Percentiles rank a stretch among this genome's conserved stretches.
These are phyloP conservation scores for Xylaria hypoxylon DNA, from an alignment of 2,329 filamentous ascomycete species.

Conservation along the genomic window DNA sequence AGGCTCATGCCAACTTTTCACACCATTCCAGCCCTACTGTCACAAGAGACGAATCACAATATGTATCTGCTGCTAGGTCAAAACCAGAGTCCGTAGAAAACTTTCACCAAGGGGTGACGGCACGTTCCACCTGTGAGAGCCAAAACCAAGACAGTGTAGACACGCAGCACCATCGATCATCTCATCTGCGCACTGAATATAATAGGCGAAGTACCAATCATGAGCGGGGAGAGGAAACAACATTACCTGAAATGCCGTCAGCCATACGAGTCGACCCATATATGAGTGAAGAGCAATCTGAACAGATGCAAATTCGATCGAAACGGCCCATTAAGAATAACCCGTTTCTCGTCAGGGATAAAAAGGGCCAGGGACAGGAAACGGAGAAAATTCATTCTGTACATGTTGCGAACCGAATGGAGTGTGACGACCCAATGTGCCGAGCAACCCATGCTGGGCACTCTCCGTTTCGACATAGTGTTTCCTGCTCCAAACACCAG, in stretches of 20 bases:
- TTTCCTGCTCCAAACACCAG: constrained; percentile 48
- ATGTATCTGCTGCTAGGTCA: constrained; percentile 24
- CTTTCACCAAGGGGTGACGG: background rate
- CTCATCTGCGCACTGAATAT: constrained; percentile 1
- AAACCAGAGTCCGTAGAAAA: constrained; percentile 14
- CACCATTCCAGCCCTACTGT: constrained; percentile 38
- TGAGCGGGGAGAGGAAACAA: background rate
- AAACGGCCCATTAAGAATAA: constrained; percentile 39
- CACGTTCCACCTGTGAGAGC: background rate
- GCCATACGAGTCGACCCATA: background rate
- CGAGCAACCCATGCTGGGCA: constrained; percentile 48
- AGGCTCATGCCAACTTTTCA: constrained; percentile 41
- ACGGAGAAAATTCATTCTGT: constrained; percentile 7
- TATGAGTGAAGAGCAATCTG: constrained; percentile 5
- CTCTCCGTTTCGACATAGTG: constrained; percentile 50
- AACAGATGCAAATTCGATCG: constrained; percentile 10
- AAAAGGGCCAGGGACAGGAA: constrained; percentile 25
- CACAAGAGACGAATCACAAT: constrained; percentile 33
- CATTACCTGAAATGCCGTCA: background rate
- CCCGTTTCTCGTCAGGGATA: constrained; percentile 45
- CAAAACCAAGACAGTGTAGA: background rate
- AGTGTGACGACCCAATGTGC: constrained; percentile 49
- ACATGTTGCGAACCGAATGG: constrained; percentile 33
- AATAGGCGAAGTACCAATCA: constrained; percentile 19
- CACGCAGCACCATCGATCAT: constrained; percentile 6